Evolutionary conservation across 1,284 basidiomycete species (phyloP).

Genomic region (Ceratobasidium sp.): DNA sequence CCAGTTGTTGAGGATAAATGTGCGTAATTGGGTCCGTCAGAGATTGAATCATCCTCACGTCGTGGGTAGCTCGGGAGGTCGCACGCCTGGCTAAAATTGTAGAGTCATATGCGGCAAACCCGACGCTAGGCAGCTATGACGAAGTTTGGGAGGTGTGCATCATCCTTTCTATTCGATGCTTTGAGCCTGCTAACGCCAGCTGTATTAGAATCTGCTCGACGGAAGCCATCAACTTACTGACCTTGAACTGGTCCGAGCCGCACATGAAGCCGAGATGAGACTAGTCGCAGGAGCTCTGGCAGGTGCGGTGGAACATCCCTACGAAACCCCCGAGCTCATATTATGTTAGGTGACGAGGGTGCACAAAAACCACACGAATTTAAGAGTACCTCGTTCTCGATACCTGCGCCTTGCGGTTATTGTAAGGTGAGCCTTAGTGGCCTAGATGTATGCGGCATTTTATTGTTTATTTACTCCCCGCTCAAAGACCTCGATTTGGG

Average conservation of each 20-base stretch:
- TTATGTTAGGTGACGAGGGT: constrained; percentile 70
- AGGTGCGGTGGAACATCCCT: constrained; percentile 54
- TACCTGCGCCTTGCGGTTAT: constrained; percentile 78
- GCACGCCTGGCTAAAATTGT: constrained; percentile 62
- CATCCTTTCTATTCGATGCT: constrained; percentile 17
- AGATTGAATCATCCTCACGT: constrained; percentile 5
- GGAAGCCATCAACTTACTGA: constrained; percentile 65
- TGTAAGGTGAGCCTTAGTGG: constrained; percentile 66
- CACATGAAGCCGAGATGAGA: constrained; percentile 66
- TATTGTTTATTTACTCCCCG: background rate
- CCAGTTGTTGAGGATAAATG: constrained; percentile 66
- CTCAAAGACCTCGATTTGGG: constrained; percentile 77
- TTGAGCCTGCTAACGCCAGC: background rate
- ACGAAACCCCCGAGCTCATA: background rate
- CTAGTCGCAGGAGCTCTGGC: constrained; percentile 67
- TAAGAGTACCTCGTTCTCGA: constrained; percentile 82
- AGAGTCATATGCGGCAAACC: constrained; percentile 60
- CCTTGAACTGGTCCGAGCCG: constrained; percentile 61
- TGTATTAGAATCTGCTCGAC: constrained; percentile 66
- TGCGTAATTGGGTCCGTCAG: constrained; percentile 52
- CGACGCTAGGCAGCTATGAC: constrained; percentile 64
- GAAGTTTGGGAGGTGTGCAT: constrained; percentile 67
- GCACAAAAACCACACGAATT: constrained; percentile 73
- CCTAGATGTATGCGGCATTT: background rate
- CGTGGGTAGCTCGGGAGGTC: constrained; percentile 61